Base-by-base conservation (phyloP, 768 basidiomycete species). In the Psilocybe azurescens region DNA sequence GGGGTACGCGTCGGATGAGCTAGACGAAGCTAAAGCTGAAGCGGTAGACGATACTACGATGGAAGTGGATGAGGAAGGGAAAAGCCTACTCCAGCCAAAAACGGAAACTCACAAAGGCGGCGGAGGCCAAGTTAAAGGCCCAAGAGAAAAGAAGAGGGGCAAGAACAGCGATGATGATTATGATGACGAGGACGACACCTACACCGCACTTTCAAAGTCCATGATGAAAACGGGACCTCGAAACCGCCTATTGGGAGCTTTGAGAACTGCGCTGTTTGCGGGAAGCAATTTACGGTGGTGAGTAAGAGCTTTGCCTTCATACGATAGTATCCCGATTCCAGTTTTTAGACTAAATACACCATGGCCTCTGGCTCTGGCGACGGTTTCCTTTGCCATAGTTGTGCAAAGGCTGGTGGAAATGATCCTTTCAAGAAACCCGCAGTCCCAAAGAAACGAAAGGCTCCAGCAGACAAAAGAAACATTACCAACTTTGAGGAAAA, bases 381-480 rank as follows among this genome's bases (percentile, higher is more conserved):
- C 0, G 94, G 94, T 1, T 94, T 83, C 65, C 83, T 99, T 20
- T 99, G 97, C 71, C 89, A 94, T 67, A 75, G 79, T 8, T 99
- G 97, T 73, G 87, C 90, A 1, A 93, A 93, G 69, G 82, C 86
- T 0, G 83, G 87, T 2, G 94, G 93, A 5, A 77, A 79, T 1
- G 92, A 95, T 68, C 94, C 94, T 0, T 96, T 96, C 78, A 97
- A 95, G 73, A 94, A 93, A 66, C 81, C 88, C 16, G 76, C 82
- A 6, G 75, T 76, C 30, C 84, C 86, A 0, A 81, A 81, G 59
- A 92, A 88, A 72, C 86, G 88, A 55, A 89, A 86, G 65, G 74
- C 81, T 0, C 82, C 85, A 0, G 79, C 81, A 1, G 91, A 94
- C 33, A 90, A 84, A 70, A 86, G 90, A 16, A 88, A 80, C 29